Conservation (phyloP, 78 protist genomes). For the Goniomonas avonlea region DNA sequence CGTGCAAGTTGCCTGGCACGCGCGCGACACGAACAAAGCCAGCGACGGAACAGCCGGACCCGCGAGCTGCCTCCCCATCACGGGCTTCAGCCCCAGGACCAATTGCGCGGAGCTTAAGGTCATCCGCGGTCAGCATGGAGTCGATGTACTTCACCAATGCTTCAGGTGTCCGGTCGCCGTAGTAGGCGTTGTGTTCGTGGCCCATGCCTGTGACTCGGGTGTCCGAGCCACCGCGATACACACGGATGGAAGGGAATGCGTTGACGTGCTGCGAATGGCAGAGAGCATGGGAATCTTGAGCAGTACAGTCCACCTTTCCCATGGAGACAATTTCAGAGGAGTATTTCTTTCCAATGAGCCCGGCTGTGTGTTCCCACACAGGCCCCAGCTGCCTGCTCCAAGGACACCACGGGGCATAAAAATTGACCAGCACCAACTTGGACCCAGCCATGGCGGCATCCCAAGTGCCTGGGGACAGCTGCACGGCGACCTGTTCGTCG, state of each 20-base stretch:
- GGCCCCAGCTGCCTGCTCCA: slow-evolving; percentile 5
- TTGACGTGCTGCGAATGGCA: slow-evolving; percentile 4
- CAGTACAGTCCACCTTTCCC: slow-evolving; percentile 13
- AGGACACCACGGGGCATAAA: slow-evolving; percentile 20
- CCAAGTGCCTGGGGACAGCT: too few species aligned
- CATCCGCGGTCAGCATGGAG: background rate
- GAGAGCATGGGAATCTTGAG: background rate
- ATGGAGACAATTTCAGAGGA: background rate
- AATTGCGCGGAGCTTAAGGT: background rate
- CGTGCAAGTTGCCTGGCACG: slow-evolving; percentile 20
- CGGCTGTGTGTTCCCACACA: slow-evolving; percentile 4
- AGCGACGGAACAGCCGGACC: background rate
- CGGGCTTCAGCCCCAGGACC: too few species aligned
- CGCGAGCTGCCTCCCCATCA: too few species aligned
- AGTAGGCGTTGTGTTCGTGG: background rate
- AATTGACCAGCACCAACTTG: slow-evolving; percentile 9
- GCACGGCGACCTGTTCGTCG: too few species aligned
- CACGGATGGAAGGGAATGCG: background rate
- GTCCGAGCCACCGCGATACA: slow-evolving; percentile 1
- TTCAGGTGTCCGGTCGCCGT: background rate
- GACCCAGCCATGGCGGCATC: too few species aligned
- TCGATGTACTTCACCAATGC: background rate
- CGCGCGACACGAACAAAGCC: background rate
- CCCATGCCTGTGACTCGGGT: too few species aligned
- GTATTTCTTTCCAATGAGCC: background rate